These are phyloP conservation scores for Entelexis paramagnoliae DNA, from an alignment of 1,139 yeast species.

Conservation along the genomic window DNA sequence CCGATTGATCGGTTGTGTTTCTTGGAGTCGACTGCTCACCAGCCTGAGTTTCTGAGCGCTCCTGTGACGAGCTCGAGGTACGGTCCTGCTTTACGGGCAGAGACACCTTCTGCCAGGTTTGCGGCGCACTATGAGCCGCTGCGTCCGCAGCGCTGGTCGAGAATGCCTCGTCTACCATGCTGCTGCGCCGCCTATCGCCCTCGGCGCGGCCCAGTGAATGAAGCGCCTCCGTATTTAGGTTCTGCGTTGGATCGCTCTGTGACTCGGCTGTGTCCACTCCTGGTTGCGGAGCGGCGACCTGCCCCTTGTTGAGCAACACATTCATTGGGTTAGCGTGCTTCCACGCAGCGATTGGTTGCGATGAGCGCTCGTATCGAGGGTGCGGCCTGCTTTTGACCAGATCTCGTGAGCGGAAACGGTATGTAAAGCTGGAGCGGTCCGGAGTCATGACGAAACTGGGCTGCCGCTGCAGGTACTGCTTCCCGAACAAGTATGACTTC, in stretches of 20 bases:
- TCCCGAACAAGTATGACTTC: conserved; percentile 13
- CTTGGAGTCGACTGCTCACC: background rate
- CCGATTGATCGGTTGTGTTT: background rate
- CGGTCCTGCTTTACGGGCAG: conserved; percentile 15
- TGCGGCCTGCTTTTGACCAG: conserved; percentile 15
- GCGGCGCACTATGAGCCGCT: background rate
- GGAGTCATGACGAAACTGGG: conserved; percentile 22
- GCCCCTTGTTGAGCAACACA: conserved; percentile 9
- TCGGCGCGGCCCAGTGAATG: background rate
- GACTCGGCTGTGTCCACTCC: background rate
- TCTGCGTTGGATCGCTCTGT: background rate
- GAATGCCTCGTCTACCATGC: background rate
- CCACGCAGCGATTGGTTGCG: conserved; percentile 21
- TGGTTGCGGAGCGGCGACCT: background rate
- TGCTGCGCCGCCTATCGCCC: background rate
- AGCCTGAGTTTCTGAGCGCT: background rate
- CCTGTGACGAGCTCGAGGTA: background rate
- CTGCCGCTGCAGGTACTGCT: conserved; percentile 18
- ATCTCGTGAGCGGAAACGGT: conserved; percentile 14
- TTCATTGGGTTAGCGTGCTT: conserved; percentile 19
- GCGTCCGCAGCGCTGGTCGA: background rate
- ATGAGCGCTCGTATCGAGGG: conserved; percentile 14
- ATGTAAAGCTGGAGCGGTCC: conserved; percentile 19
- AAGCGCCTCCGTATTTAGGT: background rate
- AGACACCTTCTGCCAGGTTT: conserved; percentile 19